Base-by-base conservation (phyloP, 768 basidiomycete genomes). In the Podaxis mareebaensis region DNA sequence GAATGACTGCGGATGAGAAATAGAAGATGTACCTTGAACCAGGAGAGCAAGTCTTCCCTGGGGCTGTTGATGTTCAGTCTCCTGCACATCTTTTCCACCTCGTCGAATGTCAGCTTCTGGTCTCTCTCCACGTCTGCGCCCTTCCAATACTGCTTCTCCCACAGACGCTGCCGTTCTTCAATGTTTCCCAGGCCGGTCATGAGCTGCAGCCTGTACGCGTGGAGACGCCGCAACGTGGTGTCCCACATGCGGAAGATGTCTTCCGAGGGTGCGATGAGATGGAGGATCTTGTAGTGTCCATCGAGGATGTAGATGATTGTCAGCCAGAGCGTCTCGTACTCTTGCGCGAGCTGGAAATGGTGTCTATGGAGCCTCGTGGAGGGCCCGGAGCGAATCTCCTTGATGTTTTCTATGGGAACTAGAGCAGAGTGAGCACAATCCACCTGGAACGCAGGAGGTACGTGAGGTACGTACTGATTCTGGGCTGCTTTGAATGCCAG, bases 341-440 rank as follows among this genome's bases (percentile, higher is more conserved):
- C 84, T 58, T 80, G 76, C 0, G 89, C 78, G 30, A 92, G 81
- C 69, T 87, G 86, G 69, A 90, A 90, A 67, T 89, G 89, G 62
- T 89, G 83, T 64, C 91, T 86, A 70, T 92, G 88, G 73, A 90
- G 88, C 10, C 87, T 81, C 2, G 91, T 89, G 56, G 92, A 89
- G 1, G 85, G 72, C 7, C 90, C 92, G 3, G 88, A 83, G 22
- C 95, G 91, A 20, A 97, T 84, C 71, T 97, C 95, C 65, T 93
- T 92, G 74, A 97, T 93, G 67, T 85, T 86, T 73, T 94, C 93
- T 64, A 96, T 90, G 2, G 90, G 87, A 53, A 96, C 95, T 97
- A 26, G 48, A 40, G 20, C 17, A 40, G 53, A 53, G 13, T 56
- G 22, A 44, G n/a, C n/a, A 44, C 42, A 44, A 39, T 36, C 22